These are phyloP conservation scores for Hymenoscyphus salicellus DNA, from an alignment of 2,329 filamentous ascomycete species.

Conservation along the genomic window DNA sequence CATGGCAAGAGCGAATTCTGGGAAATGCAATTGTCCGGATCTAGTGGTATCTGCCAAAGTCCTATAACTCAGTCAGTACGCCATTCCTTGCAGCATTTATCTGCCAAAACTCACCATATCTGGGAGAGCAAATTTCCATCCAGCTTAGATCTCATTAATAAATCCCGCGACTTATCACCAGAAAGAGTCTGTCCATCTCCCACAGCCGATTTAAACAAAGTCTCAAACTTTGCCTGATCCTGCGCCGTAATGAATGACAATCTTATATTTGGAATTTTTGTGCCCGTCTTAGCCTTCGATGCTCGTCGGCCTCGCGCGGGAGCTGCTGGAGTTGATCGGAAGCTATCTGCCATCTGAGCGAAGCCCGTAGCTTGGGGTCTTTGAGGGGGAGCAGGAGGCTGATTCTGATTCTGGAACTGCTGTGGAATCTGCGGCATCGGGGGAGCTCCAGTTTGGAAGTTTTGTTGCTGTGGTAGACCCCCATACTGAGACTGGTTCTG, in stretches of 20 bases:
- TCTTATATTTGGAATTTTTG: slow-evolving; percentile 88
- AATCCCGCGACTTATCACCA: slow-evolving; percentile 86
- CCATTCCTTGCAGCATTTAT: slow-evolving; percentile 5
- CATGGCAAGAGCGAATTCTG: slow-evolving; percentile 96
- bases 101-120: slow-evolving; percentile 68
- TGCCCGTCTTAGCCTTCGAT: slow-evolving; percentile 55
- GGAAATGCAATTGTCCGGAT: slow-evolving; percentile 92
- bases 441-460: slow-evolving; percentile 35
- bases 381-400: slow-evolving; percentile 56
- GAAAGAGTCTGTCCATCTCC: slow-evolving; percentile 82
- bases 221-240: slow-evolving; percentile 96
- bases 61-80: slow-evolving; percentile 48
- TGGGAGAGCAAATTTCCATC: slow-evolving; percentile 84
- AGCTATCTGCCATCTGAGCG: slow-evolving; percentile 64
- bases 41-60: slow-evolving; percentile 93
- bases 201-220: slow-evolving; percentile 92
- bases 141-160: slow-evolving; percentile 83
- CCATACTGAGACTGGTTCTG: slow-evolving; percentile 37
- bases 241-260: slow-evolving; percentile 93
- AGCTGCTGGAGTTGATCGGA: slow-evolving; percentile 49
- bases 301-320: slow-evolving; percentile 45
- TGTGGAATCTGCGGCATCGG: slow-evolving; percentile 36
- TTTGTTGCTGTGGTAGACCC: slow-evolving; percentile 40
- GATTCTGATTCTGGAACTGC: slow-evolving; percentile 45
- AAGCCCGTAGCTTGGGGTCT: slow-evolving; percentile 66